Percentiles rank a stretch among this genome's conserved stretches.
These are phyloP conservation scores for Trichoderma gracile DNA, from an alignment of 2,329 filamentous ascomycete species.

Conservation along the genomic window DNA sequence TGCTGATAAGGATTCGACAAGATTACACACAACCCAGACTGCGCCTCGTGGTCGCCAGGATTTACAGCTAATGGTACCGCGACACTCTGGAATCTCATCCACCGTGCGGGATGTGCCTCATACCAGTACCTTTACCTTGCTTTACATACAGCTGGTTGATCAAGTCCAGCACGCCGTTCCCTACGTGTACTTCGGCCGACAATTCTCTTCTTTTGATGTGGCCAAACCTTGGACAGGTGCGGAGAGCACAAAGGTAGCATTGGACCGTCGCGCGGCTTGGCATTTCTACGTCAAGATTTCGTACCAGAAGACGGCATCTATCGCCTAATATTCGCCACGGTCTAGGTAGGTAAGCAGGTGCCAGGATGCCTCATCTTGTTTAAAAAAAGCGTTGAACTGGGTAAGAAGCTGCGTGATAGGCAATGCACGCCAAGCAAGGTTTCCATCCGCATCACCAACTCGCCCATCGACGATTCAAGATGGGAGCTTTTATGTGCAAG, in stretches of 20 bases:
- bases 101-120: not conserved
- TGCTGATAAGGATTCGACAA: not conserved
- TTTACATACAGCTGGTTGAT: too few species aligned
- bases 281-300: conserved; percentile 14
- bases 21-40: conserved; percentile 12
- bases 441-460: too few species aligned
- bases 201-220: too few species aligned
- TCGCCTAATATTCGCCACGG: too few species aligned
- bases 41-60: not conserved
- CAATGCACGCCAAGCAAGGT: too few species aligned
- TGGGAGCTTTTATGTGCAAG: too few species aligned
- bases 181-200: not conserved
- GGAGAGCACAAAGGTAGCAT: not conserved
- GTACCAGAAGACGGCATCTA: not conserved
- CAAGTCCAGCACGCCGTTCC: not conserved
- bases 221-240: not conserved
- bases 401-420: too few species aligned
- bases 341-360: too few species aligned
- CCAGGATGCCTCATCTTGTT: too few species aligned
- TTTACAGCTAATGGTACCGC: not conserved
- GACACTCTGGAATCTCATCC: not conserved
- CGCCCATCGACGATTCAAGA: too few species aligned
- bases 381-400: too few species aligned
- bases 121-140: too few species aligned
- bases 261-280: not conserved